phyloP scores from a whole-genome alignment of 1,139 yeast species.

The Candida glucosophila region DNA sequence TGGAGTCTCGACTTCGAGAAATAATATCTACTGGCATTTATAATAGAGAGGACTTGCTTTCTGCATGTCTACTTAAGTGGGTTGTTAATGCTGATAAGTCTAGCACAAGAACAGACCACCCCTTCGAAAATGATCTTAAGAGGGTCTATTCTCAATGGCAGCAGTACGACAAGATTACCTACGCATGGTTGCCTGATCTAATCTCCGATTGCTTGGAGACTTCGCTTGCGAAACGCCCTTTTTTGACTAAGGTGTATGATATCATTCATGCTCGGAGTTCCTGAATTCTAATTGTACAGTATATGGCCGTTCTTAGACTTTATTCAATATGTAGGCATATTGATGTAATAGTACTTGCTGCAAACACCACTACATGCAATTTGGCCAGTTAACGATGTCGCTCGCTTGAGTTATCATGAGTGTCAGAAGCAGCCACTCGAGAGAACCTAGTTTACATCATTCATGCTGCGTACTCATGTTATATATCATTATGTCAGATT shows the following conservation, averaged over 20 bases:
- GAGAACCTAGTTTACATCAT: too few species aligned
- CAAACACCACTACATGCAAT: too few species aligned
- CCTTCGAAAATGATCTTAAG: conserved; percentile 3
- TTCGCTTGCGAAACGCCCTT: conserved; percentile 45
- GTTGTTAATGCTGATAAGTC: conserved; percentile 7
- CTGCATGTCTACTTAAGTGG: conserved; percentile 24
- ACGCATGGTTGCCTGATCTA: conserved; percentile 29
- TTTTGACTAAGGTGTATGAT: conserved; percentile 19
- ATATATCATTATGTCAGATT: too few species aligned
- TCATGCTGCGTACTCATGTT: too few species aligned
- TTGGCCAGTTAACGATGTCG: too few species aligned
- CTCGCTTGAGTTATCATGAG: too few species aligned
- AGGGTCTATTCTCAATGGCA: conserved; percentile 16
- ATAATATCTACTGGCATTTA: conserved; percentile 64
- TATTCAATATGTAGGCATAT: too few species aligned
- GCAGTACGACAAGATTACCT: conserved; percentile 13
- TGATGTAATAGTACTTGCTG: too few species aligned
- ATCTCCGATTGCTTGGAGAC: conserved; percentile 47
- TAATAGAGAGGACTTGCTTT: conserved; percentile 34
- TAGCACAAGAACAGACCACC: conserved; percentile 1
- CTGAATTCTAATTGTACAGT: too few species aligned
- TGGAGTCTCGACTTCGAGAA: conserved; percentile 69
- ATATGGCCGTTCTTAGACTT: too few species aligned
- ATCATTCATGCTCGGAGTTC: too few species aligned
- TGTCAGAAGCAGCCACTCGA: too few species aligned